These are phyloP conservation scores for Neurospora sp. DNA, from an alignment of 495 filamentous ascomycete species.

Conservation along the genomic window DNA sequence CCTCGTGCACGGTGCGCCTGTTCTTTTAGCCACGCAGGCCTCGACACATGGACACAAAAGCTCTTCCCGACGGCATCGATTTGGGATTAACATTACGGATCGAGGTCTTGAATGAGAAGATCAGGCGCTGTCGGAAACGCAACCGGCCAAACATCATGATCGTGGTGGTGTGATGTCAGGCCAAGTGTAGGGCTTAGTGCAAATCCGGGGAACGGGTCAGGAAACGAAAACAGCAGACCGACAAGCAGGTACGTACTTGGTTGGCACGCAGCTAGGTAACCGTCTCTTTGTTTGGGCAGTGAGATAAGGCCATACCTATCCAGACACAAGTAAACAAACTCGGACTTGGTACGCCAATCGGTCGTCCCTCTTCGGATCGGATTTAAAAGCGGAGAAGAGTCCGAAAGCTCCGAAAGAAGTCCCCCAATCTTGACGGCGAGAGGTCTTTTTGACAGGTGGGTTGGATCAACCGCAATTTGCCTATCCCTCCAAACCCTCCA, in stretches of 20 bases:
- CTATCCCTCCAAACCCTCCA: not conserved
- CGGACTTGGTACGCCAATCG: not conserved
- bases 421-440: not conserved
- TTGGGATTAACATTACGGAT: not conserved
- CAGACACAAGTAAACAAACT: not conserved
- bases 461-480: not conserved
- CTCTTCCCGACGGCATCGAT: not conserved
- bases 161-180: not conserved
- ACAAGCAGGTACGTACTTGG: not conserved
- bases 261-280: not conserved
- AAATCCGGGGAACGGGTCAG: not conserved
- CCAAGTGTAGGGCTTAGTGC: not conserved
- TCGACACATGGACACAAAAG: not conserved
- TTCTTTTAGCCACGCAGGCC: not conserved
- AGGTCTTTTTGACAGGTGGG: not conserved
- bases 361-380: not conserved
- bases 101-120: not conserved
- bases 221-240: not conserved
- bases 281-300: not conserved
- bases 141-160: not conserved
- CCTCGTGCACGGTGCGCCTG: not conserved
- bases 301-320: not conserved
- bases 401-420: not conserved
- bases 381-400: not conserved
- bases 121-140: not conserved